Base-by-base conservation (phyloP, 2,329 filamentous ascomycete genomes). In the Beauveria varroae region DNA sequence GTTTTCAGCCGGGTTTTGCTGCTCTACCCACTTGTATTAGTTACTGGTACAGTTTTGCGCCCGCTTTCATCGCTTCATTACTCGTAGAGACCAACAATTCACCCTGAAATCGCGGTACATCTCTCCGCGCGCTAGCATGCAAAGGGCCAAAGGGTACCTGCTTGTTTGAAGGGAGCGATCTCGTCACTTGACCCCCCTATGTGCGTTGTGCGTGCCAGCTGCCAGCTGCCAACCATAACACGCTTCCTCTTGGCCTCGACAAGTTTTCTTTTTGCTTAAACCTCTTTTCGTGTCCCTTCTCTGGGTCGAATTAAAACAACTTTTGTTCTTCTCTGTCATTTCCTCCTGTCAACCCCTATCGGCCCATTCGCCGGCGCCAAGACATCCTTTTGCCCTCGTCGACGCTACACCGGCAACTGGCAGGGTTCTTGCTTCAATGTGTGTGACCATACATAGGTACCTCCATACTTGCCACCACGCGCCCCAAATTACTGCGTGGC, bases 401-500 rank as follows among this genome's bases (percentile, higher is more conserved):
- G 44, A 57, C 55, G 56, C 56, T 59, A 52, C 55, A 41, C 56
- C 30, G 5, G 34, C 34, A 14, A 14, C 34, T 59, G 51, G 56
- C 56, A 59, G 56, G 56, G 56, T 59, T 59, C 47, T 52, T 37
- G 47, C 56, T 16, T 12, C 56, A 52, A 51, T 52, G 47, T 37
- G 47, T 57, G 43, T 30, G 37, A 57, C 54, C 54, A 49, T 44
- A 30, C 54, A 18, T 43, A 43, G n/a, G 41, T 43, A n/a, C 40
- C 43, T 28, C 40, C 52, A n/a, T 12, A 41, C 56, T 46, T 58
- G 46, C 34, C 46, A 51, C 41, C 34, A 30, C 20, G 4, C 20
- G 28, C 47, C 56, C 20, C 22, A 51, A 59, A 44, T 59, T 59
- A 59, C 58, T 60, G 41, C n/a, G 58, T 61, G 51, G 58, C 58